Conservation (phyloP, 352 stramenopile species). For the Phytophthora ohioensis region DNA sequence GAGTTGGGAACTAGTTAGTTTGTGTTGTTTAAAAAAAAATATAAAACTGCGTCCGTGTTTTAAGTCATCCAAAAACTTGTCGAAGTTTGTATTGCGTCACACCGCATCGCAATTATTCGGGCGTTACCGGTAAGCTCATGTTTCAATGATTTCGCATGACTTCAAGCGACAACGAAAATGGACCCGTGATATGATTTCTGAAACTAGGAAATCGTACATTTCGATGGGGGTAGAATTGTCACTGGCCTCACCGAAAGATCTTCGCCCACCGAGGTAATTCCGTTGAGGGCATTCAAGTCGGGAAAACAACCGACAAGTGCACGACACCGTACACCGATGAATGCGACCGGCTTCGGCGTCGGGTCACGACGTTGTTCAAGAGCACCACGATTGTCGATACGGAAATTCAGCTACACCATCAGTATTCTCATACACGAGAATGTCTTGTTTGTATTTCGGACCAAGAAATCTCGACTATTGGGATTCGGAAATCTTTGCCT, state of each 20-base stretch:
- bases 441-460: not conserved
- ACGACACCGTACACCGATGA: not conserved
- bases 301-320: not conserved
- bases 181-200: not conserved
- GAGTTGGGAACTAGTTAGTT: conserved; percentile 22
- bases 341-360: not conserved
- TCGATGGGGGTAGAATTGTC: conserved; percentile 1
- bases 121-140: no score
- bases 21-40: conserved; percentile 17
- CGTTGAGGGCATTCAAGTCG: not conserved
- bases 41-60: conserved; percentile 23
- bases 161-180: no score
- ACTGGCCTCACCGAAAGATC: conserved; percentile 4
- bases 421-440: no score
- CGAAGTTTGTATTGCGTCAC: not conserved
- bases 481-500: no score
- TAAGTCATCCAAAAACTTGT: not conserved
- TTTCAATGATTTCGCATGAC: no score
- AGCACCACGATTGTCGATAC: no score
- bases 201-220: not conserved
- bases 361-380: not conserved
- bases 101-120: no score
- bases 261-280: not conserved
- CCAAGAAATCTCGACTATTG: no score
- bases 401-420: no score